phyloP scores from a whole-genome alignment of 176 grass and related monocot species.

The Aechmea fasciata region DNA sequence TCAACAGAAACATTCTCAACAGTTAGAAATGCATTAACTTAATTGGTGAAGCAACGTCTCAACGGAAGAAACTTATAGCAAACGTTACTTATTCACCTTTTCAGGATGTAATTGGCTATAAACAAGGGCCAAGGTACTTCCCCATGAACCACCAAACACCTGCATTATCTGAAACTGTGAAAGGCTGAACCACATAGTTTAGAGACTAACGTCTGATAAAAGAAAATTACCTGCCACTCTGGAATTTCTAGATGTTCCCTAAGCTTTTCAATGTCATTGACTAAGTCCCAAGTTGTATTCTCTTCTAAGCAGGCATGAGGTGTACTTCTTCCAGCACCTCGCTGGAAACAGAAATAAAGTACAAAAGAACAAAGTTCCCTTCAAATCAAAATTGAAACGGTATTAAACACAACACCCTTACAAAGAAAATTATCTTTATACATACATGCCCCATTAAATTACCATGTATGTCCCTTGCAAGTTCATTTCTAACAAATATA shows the following conservation, averaged over 20 bases:
- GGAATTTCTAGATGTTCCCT: slow-evolving; percentile 73
- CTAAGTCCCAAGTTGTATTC: slow-evolving; percentile 96
- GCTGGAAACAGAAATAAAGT: slow-evolving; percentile 23
- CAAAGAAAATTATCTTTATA: too few relatives aligned
- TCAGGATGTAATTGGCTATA: slow-evolving; percentile 84
- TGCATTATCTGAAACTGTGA: slow-evolving; percentile 15
- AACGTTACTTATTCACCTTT: slow-evolving; percentile 31
- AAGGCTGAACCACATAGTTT: not conserved
- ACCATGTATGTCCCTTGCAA: not conserved
- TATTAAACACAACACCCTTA: too few relatives aligned
- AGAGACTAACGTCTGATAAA: not conserved
- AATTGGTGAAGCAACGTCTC: not conserved
- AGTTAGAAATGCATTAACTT: not conserved
- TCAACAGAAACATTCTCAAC: not conserved
- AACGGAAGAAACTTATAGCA: not conserved
- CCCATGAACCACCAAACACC: slow-evolving; percentile 98
- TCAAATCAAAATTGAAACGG: too few relatives aligned
- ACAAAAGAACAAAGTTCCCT: not conserved
- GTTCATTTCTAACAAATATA: not conserved
- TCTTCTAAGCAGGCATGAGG: slow-evolving; percentile 84
- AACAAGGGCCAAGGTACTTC: slow-evolving; percentile 84
- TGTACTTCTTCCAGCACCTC: slow-evolving; percentile 74
- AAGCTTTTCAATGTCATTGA: slow-evolving; percentile 85
- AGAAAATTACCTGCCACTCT: slow-evolving; percentile 68
- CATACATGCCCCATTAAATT: too few relatives aligned